Conservation (phyloP, 202 grass and related monocot species). For the Panicum hallii region DNA sequence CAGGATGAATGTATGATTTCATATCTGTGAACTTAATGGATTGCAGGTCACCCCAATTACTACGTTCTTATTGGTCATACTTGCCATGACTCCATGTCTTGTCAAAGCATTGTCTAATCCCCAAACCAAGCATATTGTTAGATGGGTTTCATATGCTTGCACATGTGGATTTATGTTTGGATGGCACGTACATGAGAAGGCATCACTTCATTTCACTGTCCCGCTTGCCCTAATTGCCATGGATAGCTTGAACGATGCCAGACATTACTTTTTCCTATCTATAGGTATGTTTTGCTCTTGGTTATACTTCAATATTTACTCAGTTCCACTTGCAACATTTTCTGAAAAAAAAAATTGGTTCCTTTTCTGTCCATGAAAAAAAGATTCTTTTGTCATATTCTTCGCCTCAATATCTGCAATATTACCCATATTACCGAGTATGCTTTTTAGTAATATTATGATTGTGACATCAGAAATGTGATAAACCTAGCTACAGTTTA, state of each 20-base stretch:
- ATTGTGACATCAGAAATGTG: not conserved
- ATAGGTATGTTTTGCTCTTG: conserved; percentile 68
- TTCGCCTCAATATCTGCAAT: not conserved
- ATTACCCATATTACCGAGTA: not conserved
- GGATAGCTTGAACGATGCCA: conserved; percentile 72
- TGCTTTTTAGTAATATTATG: not conserved
- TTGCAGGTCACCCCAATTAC: conserved; percentile 80
- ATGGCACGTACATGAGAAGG: conserved; percentile 98
- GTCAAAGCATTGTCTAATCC: conserved; percentile 79
- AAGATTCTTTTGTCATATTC: not conserved
- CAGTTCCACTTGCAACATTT: not conserved
- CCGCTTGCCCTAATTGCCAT: conserved; percentile 79
- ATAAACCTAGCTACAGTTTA: not conserved
- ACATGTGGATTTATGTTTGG: conserved; percentile 98
- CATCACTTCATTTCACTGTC: conserved; percentile 89
- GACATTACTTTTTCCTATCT: conserved; percentile 84
- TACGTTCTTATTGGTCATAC: conserved; percentile 82
- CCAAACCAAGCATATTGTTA: conserved; percentile 74
- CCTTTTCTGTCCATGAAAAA: not conserved
- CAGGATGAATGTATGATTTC: conserved; percentile 24
- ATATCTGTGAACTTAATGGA: conserved; percentile 45
- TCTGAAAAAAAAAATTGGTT: not conserved
- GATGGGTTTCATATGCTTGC: conserved; percentile 87
- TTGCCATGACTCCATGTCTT: conserved; percentile 86
- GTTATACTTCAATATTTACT: not conserved